A percentile compares a stretch with the other conserved stretches of the same genome.
These are phyloP conservation scores for Coniochaeta hoffmannii DNA, from an alignment of 2,329 filamentous ascomycete genomes.

Conservation along the genomic window DNA sequence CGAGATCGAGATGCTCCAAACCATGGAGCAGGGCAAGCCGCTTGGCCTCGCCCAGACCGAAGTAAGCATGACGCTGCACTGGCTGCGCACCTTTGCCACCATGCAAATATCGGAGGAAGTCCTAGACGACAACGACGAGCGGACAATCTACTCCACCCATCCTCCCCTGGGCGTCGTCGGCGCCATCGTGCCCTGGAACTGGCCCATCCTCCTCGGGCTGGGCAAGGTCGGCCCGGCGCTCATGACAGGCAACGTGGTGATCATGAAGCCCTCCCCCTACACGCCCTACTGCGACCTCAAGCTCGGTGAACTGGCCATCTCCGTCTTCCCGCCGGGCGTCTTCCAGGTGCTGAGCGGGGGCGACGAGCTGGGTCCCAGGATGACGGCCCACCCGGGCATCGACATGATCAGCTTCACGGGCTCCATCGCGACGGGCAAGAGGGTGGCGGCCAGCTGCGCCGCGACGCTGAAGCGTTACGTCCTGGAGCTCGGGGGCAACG, in stretches of 20 bases:
- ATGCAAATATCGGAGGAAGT: constrained; percentile 24
- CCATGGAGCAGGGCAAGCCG: constrained; percentile 16
- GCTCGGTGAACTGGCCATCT: constrained; percentile 39
- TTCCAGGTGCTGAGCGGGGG: constrained; percentile 48
- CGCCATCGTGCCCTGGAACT: constrained; percentile 57
- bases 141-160: constrained; percentile 22
- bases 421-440: constrained; percentile 37
- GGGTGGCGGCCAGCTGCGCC: constrained; percentile 30
- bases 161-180: constrained; percentile 41
- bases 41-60: constrained; percentile 9
- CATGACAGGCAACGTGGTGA: constrained; percentile 44
- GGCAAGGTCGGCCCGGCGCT: constrained; percentile 43
- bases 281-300: constrained; percentile 46
- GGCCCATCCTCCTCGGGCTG: constrained; percentile 36
- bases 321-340: constrained; percentile 46
- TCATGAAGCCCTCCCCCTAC: constrained; percentile 51
- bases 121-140: constrained; percentile 25
- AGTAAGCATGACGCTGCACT: constrained; percentile 10
- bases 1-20: constrained; percentile 12
- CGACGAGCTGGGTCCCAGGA: constrained; percentile 42
- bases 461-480: constrained; percentile 46
- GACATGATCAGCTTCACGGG: constrained; percentile 54
- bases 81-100: constrained; percentile 14
- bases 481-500: constrained; percentile 48
- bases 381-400: constrained; percentile 46